These are phyloP conservation scores for Candida boleticola DNA, from an alignment of 805 yeast genomes.

Conservation along the genomic window DNA sequence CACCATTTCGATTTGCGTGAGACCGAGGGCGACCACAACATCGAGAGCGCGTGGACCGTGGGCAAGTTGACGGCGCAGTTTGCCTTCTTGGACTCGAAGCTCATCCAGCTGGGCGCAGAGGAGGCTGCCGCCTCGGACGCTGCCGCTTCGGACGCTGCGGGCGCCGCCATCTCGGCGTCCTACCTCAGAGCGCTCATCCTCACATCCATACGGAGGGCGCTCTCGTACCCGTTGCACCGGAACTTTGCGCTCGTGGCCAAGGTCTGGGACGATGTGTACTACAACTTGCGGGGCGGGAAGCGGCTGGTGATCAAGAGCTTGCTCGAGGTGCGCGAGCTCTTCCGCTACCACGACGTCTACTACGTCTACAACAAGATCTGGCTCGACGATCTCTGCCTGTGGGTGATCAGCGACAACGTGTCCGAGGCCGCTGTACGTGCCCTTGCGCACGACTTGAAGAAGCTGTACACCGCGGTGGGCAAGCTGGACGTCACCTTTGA, in stretches of 20 bases:
- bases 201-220: constrained; percentile 68
- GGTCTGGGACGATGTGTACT: constrained; percentile 76
- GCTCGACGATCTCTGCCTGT: constrained; percentile 73
- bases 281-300: constrained; percentile 65
- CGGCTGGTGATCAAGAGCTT: constrained; percentile 59
- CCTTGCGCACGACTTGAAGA: constrained; percentile 63
- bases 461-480: constrained; percentile 33
- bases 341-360: constrained; percentile 79
- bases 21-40: constrained; percentile 65
- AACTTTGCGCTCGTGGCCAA: constrained; percentile 55
- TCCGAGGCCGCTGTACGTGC: constrained; percentile 57
- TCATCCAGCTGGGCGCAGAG: constrained; percentile 27
- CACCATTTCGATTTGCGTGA: constrained; percentile 74
- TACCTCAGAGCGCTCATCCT: constrained; percentile 51
- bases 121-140: constrained; percentile 18
- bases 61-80: constrained; percentile 85
- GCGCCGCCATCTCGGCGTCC: constrained; percentile 17
- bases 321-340: constrained; percentile 64
- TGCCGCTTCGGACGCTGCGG: constrained; percentile 5
- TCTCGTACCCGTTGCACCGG: constrained; percentile 79
- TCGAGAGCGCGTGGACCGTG: constrained; percentile 92
- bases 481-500: constrained; percentile 57
- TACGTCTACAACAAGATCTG: constrained; percentile 78
- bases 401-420: constrained; percentile 64
- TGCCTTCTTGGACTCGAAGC: constrained; percentile 62